phyloP scores from a whole-genome alignment of 176 grass and related monocot species.

The Hyparrhenia diplandra region DNA sequence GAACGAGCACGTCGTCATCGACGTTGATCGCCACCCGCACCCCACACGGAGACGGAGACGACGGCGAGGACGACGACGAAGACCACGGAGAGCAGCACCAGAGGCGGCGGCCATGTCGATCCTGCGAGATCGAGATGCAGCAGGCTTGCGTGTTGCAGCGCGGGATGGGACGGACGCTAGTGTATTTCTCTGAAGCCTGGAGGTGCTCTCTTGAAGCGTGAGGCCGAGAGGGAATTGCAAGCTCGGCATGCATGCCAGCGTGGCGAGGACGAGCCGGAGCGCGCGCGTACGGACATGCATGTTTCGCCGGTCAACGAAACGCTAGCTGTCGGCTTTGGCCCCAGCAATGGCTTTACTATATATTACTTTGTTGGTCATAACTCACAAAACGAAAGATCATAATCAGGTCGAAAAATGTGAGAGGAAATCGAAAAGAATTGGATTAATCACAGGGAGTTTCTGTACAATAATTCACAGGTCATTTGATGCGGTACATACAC shows the following conservation, averaged over 20 bases:
- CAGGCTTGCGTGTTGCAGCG: background rate
- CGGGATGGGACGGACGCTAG: background rate
- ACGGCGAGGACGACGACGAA: conserved; percentile 29
- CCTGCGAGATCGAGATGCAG: background rate
- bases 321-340: too few relatives aligned
- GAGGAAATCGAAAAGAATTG: conserved; percentile 25
- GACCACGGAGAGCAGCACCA: background rate
- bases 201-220: background rate
- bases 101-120: conserved; percentile 26
- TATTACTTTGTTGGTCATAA: too few relatives aligned
- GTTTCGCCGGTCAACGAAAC: background rate
- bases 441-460: conserved; percentile 25
- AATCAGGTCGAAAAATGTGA: background rate
- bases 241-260: conserved; percentile 4
- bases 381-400: too few relatives aligned
- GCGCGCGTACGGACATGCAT: too few relatives aligned
- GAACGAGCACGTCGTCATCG: conserved; percentile 23
- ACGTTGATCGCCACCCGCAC: background rate
- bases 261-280: background rate
- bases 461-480: conserved; percentile 30
- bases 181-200: background rate
- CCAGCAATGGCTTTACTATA: too few relatives aligned
- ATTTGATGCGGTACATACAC: conserved; percentile 17
- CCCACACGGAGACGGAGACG: background rate
- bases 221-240: background rate